Percentiles rank a stretch among this genome's conserved stretches.
phyloP scores from a whole-genome alignment of 2,329 filamentous ascomycete genomes.

The Calonectria hongkongensis region DNA sequence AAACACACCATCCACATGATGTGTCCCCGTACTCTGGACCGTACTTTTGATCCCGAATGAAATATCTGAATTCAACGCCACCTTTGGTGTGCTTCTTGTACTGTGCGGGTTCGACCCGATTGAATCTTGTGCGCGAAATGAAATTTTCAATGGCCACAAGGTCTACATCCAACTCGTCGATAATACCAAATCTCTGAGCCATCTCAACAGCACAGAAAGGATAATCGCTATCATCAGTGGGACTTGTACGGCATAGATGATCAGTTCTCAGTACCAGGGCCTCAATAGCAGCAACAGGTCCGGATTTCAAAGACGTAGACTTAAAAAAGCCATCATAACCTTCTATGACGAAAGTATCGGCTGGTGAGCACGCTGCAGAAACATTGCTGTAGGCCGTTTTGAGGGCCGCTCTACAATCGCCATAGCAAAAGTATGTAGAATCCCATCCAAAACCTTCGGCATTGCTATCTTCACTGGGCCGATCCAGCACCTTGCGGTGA shows the following conservation, averaged over 20 bases:
- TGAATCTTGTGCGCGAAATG: background rate
- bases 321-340: slow-evolving; percentile 25
- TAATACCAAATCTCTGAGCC: slow-evolving; percentile 5
- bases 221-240: background rate
- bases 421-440: background rate
- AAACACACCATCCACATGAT: slow-evolving; percentile 15
- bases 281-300: slow-evolving; percentile 11
- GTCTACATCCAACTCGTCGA: slow-evolving; percentile 1
- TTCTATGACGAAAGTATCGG: slow-evolving; percentile 9
- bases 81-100: background rate
- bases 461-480: slow-evolving; percentile 6
- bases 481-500: slow-evolving; percentile 21
- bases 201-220: slow-evolving; percentile 16
- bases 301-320: background rate
- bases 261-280: slow-evolving; percentile 10
- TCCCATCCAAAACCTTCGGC: background rate
- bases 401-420: background rate
- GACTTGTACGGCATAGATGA: slow-evolving; percentile 14
- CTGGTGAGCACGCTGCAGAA: background rate
- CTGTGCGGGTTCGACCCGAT: background rate
- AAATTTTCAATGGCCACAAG: background rate
- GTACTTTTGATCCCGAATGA: background rate
- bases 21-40: slow-evolving; percentile 19
- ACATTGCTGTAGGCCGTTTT: slow-evolving; percentile 4
- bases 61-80: background rate